A percentile compares a stretch with the other conserved stretches of the same genome.
Conservation (phyloP, 129 eudicot genomes). For the Cynara cardunculus region DNA sequence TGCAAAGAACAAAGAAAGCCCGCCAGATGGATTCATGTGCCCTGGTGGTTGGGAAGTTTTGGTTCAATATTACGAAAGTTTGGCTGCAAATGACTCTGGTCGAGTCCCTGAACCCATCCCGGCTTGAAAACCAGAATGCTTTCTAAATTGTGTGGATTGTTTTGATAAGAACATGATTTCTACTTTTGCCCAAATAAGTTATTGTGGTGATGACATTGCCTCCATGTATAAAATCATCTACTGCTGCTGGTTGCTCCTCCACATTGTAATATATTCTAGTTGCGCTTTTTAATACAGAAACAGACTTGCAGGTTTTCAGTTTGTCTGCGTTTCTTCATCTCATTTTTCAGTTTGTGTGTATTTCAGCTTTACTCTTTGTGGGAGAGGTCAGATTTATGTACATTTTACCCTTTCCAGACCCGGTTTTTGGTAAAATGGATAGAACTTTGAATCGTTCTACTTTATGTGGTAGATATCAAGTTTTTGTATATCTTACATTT, state of each 20-base stretch:
- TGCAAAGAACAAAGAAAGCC: constrained; percentile 84
- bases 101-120: constrained; percentile 58
- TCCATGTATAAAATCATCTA: constrained; percentile 27
- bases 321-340: neutral
- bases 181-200: constrained; percentile 17
- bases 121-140: constrained; percentile 34
- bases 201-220: constrained; percentile 19
- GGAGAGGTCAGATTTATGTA: no score
- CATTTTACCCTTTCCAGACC: no score
- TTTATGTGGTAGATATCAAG: neutral
- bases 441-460: neutral
- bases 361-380: neutral
- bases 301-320: constrained; percentile 9
- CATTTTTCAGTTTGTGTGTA: neutral
- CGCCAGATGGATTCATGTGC: constrained; percentile 99
- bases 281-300: constrained; percentile 22
- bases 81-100: constrained; percentile 58
- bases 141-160: constrained; percentile 29
- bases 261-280: constrained; percentile 44
- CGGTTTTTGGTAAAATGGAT: no score
- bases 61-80: constrained; percentile 82
- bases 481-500: neutral
- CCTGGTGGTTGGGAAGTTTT: constrained; percentile 97
- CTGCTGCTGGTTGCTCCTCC: constrained; percentile 10
- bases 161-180: constrained; percentile 21